A percentile compares a stretch with the other conserved stretches of the same genome.
These are phyloP conservation scores for Hypoxylon sp. DNA, from an alignment of 2,329 filamentous ascomycete species.

Conservation along the genomic window DNA sequence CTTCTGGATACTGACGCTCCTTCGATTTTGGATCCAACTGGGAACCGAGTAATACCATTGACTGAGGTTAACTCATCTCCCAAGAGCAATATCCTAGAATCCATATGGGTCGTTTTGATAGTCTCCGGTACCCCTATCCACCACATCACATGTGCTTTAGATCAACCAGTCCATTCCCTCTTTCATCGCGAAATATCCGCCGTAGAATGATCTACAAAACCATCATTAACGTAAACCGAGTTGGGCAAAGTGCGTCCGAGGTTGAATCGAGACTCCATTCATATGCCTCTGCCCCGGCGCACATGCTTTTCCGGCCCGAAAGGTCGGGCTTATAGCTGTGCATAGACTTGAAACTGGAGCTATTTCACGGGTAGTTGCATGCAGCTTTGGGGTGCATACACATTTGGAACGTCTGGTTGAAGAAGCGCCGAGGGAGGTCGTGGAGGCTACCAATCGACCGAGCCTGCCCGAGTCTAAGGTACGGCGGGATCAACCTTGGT, in stretches of 20 bases:
- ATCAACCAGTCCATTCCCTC: not conserved
- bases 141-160: conserved; percentile 7
- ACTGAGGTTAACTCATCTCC: not conserved
- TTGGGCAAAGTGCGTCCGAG: conserved; percentile 2
- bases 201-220: conserved; percentile 1
- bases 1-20: not conserved
- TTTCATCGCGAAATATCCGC: conserved; percentile 1
- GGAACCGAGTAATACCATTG: not conserved
- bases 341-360: conserved; percentile 8
- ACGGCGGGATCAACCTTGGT: conserved; percentile 1
- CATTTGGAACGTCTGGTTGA: not conserved
- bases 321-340: conserved; percentile 8
- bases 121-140: not conserved
- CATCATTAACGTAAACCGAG: not conserved
- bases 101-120: not conserved
- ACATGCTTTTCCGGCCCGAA: conserved; percentile 26
- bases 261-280: conserved; percentile 2
- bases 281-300: conserved; percentile 15
- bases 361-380: conserved; percentile 9
- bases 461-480: conserved; percentile 23
- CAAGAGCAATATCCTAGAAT: not conserved
- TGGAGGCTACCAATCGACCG: conserved; percentile 32
- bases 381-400: conserved; percentile 5
- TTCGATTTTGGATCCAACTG: not conserved
- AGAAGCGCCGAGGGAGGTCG: conserved; percentile 20